A percentile compares a stretch with the other conserved stretches of the same genome.
Evolutionary conservation across 31 red algal species (phyloP).

Genomic region (Asparagopsis taxiformis): DNA sequence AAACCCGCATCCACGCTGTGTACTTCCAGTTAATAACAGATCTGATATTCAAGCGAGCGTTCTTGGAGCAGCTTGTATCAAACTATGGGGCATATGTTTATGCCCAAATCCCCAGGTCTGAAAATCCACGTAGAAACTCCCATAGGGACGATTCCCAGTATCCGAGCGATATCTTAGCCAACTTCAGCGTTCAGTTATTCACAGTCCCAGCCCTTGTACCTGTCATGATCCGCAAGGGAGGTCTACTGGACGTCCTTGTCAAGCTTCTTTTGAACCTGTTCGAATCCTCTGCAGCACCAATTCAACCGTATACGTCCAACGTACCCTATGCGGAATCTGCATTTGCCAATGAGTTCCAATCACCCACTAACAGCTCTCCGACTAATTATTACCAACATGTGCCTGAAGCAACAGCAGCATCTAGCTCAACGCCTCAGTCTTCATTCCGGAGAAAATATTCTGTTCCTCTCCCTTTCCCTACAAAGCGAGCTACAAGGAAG

Average conservation of each 20-base stretch:
- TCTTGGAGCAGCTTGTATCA: slow-evolving; percentile 54
- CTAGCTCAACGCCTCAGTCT: not conserved
- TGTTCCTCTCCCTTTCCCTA: not conserved
- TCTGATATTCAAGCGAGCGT: slow-evolving; percentile 71
- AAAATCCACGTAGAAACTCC: not conserved
- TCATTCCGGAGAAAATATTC: not conserved
- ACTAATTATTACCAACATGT: not conserved
- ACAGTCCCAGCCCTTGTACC: slow-evolving; percentile 95
- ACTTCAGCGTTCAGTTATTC: slow-evolving; percentile 89
- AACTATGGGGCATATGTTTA: slow-evolving; percentile 73
- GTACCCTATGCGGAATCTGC: slow-evolving; percentile 44
- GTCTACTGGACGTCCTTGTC: slow-evolving; percentile 74
- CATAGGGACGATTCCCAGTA: not conserved
- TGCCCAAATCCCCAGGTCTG: slow-evolving; percentile 25
- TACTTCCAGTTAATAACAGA: slow-evolving; percentile 88
- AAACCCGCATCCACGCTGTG: slow-evolving; percentile 29
- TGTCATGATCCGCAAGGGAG: slow-evolving; percentile 69
- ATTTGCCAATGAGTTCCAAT: slow-evolving; percentile 14
- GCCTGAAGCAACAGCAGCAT: not conserved
- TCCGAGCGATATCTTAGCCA: slow-evolving; percentile 53
- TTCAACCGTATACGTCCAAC: slow-evolving; percentile 11
- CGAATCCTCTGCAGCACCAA: slow-evolving; percentile 38
- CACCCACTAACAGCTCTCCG: not conserved
- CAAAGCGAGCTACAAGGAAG: not conserved
- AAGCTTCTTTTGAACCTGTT: slow-evolving; percentile 58